phyloP scores from a whole-genome alignment of 495 filamentous ascomycete genomes.

The Daldinia childiae region DNA sequence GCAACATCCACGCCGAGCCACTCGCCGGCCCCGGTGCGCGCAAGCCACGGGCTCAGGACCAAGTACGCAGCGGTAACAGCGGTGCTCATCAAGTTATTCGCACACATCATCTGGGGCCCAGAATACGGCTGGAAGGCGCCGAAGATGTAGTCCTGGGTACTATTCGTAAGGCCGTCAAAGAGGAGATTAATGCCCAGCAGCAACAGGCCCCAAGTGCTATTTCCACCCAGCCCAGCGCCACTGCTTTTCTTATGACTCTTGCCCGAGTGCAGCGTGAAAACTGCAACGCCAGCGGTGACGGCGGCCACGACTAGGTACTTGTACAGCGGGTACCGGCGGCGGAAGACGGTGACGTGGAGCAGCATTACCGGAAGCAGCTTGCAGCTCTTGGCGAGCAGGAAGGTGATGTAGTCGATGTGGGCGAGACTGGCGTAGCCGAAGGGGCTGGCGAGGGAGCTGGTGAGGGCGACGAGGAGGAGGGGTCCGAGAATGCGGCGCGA shows the following conservation, averaged over 20 bases:
- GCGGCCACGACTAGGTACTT: slow-evolving; percentile 93
- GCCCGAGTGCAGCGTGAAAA: slow-evolving; percentile 89
- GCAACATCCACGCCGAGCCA: slow-evolving; percentile 73
- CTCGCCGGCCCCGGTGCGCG: slow-evolving; percentile 68
- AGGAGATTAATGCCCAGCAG: slow-evolving; percentile 91
- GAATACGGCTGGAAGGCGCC: slow-evolving; percentile 75
- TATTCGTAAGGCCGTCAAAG: slow-evolving; percentile 95
- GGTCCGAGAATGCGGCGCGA: slow-evolving; percentile 74
- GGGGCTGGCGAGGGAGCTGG: slow-evolving; percentile 85
- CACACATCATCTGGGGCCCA: slow-evolving; percentile 99
- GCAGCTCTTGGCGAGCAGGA: slow-evolving; percentile 97
- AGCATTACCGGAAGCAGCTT: slow-evolving; percentile 98
- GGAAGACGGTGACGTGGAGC: slow-evolving; percentile 91
- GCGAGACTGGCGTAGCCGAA: slow-evolving; percentile 94
- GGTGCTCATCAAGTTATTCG: slow-evolving; percentile 89
- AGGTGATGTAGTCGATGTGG: slow-evolving; percentile 99
- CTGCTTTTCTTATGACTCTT: slow-evolving; percentile 64
- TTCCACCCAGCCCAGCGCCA: slow-evolving; percentile 53
- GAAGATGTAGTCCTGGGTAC: slow-evolving; percentile 96
- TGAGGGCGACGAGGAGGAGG: slow-evolving; percentile 86
- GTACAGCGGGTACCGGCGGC: slow-evolving; percentile 89
- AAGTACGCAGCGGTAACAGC: slow-evolving; percentile 78
- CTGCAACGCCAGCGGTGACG: slow-evolving; percentile 90
- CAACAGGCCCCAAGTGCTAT: slow-evolving; percentile 78
- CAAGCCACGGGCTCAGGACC: slow-evolving; percentile 78